A percentile compares a stretch with the other conserved stretches of the same genome.
phyloP scores from a whole-genome alignment of 1,284 basidiomycete species.

The Sutorius eximius region DNA sequence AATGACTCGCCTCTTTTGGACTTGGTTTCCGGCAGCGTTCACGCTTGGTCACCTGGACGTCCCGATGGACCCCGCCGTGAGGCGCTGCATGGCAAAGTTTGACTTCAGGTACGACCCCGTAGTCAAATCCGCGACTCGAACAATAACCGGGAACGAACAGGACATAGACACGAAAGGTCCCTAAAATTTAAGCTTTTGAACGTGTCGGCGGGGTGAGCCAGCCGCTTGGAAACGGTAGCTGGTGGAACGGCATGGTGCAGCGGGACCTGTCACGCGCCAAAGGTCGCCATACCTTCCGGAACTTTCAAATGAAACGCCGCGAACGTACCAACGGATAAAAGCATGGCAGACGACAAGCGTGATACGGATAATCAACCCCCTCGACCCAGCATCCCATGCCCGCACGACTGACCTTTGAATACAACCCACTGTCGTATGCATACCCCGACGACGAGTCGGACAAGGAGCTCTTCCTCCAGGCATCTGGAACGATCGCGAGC shows the following conservation, averaged over 20 bases:
- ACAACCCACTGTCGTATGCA: conserved; percentile 22
- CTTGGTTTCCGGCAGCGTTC: not conserved
- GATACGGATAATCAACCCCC: conserved; percentile 1
- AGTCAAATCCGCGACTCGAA: not conserved
- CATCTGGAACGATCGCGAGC: conserved; percentile 5
- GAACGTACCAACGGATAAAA: conserved; percentile 11
- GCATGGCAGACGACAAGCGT: not conserved
- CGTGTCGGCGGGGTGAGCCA: not conserved
- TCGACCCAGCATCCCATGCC: conserved; percentile 12
- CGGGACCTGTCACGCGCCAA: not conserved
- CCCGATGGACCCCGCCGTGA: not conserved
- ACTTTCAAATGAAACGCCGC: conserved; percentile 13
- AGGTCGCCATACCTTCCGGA: not conserved
- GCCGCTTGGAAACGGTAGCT: not conserved
- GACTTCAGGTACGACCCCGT: not conserved
- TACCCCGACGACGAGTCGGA: conserved; percentile 28
- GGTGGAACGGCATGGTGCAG: not conserved
- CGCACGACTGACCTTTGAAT: conserved; percentile 14
- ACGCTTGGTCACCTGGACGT: not conserved
- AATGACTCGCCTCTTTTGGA: not conserved
- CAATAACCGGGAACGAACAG: not conserved
- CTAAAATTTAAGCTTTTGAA: not conserved
- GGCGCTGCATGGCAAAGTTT: not conserved
- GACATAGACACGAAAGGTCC: not conserved
- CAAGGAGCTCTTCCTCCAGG: conserved; percentile 29